These are phyloP conservation scores for Aquilaria yunnanensis DNA, from an alignment of 345 rosid species.

Conservation along the genomic window DNA sequence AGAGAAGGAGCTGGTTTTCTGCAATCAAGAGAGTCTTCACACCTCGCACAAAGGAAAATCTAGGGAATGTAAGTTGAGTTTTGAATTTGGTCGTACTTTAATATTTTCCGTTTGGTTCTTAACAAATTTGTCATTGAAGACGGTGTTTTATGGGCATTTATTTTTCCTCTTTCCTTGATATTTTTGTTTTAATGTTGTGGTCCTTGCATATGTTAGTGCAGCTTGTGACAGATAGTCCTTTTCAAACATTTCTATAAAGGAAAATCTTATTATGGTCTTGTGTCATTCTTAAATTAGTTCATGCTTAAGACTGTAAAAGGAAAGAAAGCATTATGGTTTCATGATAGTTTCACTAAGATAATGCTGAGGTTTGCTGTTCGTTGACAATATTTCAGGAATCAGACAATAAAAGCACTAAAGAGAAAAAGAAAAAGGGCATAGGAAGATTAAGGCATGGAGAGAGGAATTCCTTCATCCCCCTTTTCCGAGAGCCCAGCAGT, in stretches of 20 bases:
- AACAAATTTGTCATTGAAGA: neutral
- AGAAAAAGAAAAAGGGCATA: conserved; percentile 67
- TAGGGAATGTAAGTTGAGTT: conserved; percentile 46
- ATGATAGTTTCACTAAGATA: neutral
- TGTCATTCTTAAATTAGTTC: neutral
- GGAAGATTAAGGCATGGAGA: conserved; percentile 56
- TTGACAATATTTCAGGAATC: conserved; percentile 36
- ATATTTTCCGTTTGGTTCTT: neutral
- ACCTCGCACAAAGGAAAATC: conserved; percentile 66
- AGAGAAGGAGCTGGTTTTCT: conserved; percentile 92
- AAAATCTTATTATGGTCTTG: neutral
- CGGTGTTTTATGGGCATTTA: neutral
- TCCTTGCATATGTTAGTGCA: too few species aligned
- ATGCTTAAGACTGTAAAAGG: neutral
- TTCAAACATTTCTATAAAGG: neutral
- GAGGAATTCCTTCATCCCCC: conserved; percentile 75
- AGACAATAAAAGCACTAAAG: conserved; percentile 44
- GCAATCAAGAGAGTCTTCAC: conserved; percentile 83
- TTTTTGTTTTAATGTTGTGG: neutral
- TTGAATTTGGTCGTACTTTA: neutral
- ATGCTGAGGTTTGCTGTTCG: conserved; percentile 7
- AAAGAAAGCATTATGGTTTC: neutral
- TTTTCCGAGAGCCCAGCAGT: conserved; percentile 82
- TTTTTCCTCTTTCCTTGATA: neutral
- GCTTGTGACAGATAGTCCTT: neutral